phyloP scores from a whole-genome alignment of 1,284 basidiomycete species.

The Lentinus polychrous region DNA sequence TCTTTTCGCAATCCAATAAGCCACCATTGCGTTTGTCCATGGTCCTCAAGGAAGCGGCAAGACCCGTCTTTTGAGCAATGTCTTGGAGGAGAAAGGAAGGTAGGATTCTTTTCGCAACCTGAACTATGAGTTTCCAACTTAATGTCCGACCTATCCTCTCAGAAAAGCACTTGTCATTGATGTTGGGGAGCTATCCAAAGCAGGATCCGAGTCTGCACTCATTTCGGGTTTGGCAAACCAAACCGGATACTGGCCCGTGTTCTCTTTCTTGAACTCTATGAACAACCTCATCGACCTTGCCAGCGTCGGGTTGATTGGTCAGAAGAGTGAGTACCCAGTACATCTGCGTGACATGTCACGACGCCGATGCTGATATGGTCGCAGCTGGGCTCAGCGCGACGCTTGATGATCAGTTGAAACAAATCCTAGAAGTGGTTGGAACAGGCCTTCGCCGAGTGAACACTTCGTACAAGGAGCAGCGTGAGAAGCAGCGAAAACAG shows the following conservation, averaged over 20 bases:
- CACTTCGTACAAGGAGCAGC: conserved; percentile 40
- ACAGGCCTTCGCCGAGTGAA: conserved; percentile 66
- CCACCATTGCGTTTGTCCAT: conserved; percentile 74
- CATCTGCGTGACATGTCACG: not conserved
- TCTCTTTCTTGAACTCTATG: conserved; percentile 83
- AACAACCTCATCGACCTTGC: conserved; percentile 91
- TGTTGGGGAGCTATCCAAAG: conserved; percentile 70
- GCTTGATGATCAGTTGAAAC: conserved; percentile 79
- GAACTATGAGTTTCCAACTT: not conserved
- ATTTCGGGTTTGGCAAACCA: conserved; percentile 69
- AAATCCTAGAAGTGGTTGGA: conserved; percentile 79
- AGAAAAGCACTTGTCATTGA: conserved; percentile 78
- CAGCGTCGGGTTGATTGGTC: conserved; percentile 88
- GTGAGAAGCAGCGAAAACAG: conserved; percentile 32
- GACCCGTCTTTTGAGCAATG: conserved; percentile 56
- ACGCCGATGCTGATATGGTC: conserved; percentile 2
- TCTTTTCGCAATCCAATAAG: conserved; percentile 24
- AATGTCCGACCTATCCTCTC: not conserved
- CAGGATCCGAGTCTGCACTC: conserved; percentile 67
- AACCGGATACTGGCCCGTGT: conserved; percentile 89
- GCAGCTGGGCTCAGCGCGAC: conserved; percentile 82
- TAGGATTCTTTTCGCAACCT: conserved; percentile 20
- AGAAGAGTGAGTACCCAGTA: conserved; percentile 62
- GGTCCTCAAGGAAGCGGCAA: conserved; percentile 94
- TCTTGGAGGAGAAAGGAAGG: conserved; percentile 59